Percentiles rank a stretch among this genome's conserved stretches.
Conservation (phyloP, 139 green algal genomes). For the Coelastrella sp. region DNA sequence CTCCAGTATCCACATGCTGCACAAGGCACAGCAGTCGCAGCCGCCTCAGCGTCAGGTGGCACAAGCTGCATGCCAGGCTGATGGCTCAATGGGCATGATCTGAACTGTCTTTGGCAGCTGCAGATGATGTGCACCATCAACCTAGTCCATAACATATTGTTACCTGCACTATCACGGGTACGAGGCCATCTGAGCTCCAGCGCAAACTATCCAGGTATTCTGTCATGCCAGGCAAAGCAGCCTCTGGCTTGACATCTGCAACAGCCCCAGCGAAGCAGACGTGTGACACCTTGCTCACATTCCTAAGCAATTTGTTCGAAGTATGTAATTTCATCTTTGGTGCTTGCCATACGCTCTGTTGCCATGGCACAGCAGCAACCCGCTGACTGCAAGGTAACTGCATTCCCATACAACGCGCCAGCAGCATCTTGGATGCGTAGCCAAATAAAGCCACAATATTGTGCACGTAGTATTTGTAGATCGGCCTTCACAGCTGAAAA, state of each 20-base stretch:
- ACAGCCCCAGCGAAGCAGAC: slow-evolving; percentile 18
- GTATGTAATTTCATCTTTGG: too few species aligned
- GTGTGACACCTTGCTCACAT: neutral
- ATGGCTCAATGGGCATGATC: too few species aligned
- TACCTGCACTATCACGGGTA: slow-evolving; percentile 92
- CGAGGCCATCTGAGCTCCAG: slow-evolving; percentile 88
- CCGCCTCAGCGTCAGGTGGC: neutral
- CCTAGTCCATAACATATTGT: neutral
- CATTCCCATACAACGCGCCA: neutral
- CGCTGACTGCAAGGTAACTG: neutral
- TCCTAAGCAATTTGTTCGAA: neutral
- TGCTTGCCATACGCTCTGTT: neutral
- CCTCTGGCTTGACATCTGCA: slow-evolving; percentile 52
- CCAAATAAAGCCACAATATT: too few species aligned
- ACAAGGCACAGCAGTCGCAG: neutral
- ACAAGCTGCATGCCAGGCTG: neutral
- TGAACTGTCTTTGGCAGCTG: too few species aligned
- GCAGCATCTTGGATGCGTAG: neutral
- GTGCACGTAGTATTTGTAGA: too few species aligned
- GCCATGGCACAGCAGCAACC: neutral
- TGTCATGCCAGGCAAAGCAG: slow-evolving; percentile 66
- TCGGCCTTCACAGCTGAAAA: too few species aligned
- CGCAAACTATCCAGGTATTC: slow-evolving; percentile 88
- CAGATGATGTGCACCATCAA: neutral
- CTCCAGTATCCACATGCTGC: slow-evolving; percentile 96